These are phyloP conservation scores for Parsonsia alboflavescens DNA, from an alignment of 257 asterid genomes.

Conservation along the genomic window DNA sequence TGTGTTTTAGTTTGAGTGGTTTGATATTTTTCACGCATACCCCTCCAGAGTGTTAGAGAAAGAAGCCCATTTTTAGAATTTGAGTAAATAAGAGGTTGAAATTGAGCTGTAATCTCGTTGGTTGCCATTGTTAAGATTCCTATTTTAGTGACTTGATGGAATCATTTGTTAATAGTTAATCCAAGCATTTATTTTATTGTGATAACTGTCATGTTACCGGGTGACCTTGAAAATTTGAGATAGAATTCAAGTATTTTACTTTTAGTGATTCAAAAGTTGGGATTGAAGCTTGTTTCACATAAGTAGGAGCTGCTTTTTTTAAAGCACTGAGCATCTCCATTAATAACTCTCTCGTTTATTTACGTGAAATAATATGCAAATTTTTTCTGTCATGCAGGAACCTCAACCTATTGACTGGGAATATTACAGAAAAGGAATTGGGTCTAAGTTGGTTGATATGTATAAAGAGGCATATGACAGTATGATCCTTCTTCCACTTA, in stretches of 20 bases:
- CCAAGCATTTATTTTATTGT: neutral
- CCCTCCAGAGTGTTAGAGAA: neutral
- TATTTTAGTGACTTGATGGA: neutral
- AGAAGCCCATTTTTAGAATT: neutral
- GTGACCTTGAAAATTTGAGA: neutral
- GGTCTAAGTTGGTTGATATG: conserved; percentile 87
- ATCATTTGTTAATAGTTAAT: neutral
- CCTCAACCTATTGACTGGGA: conserved; percentile 98
- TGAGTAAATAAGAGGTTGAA: neutral
- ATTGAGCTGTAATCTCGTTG: neutral
- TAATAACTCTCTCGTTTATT: neutral
- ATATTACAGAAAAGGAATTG: conserved; percentile 83
- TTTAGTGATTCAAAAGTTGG: neutral
- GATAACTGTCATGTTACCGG: neutral
- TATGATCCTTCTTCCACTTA: conserved; percentile 22
- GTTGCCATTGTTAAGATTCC: neutral
- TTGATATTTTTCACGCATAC: neutral
- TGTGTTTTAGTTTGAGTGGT: neutral
- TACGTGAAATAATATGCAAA: neutral
- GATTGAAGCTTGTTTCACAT: neutral
- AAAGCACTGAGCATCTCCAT: neutral
- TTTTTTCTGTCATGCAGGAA: conserved; percentile 48
- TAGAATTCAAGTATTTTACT: neutral
- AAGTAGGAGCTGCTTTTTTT: neutral
- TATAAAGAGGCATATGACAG: conserved; percentile 94